phyloP scores from a whole-genome alignment of 2,329 filamentous ascomycete genomes.

The Hysterium pulicare region DNA sequence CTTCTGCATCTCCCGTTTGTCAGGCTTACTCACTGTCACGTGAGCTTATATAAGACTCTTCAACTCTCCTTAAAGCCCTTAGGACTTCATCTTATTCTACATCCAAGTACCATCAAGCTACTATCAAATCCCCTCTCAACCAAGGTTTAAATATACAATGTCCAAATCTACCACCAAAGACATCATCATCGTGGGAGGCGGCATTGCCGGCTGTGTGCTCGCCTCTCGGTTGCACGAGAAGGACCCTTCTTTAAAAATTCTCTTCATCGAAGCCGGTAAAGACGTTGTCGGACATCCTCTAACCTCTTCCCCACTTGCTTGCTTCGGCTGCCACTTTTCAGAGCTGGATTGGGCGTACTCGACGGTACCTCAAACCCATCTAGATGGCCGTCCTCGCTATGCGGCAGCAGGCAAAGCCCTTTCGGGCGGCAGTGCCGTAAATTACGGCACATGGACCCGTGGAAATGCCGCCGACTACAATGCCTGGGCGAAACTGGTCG shows the following conservation, averaged over 20 bases:
- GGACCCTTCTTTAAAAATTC: slow-evolving; percentile 9
- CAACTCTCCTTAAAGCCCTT: no score
- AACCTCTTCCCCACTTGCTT: slow-evolving; percentile 23
- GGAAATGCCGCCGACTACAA: slow-evolving; percentile 41
- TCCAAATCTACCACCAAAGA: no score
- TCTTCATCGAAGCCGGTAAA: slow-evolving; percentile 41
- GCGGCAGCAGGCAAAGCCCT: slow-evolving; percentile 40
- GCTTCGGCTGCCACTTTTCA: slow-evolving; percentile 26
- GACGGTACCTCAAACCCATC: slow-evolving; percentile 27
- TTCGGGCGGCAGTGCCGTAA: slow-evolving; percentile 42
- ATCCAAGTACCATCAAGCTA: no score
- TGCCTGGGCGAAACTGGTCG: slow-evolving; percentile 36
- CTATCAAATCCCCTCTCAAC: no score
- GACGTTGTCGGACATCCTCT: slow-evolving; percentile 21
- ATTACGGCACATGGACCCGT: slow-evolving; percentile 43
- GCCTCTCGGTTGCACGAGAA: slow-evolving; percentile 30
- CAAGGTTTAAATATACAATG: no score
- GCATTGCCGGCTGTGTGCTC: slow-evolving; percentile 36
- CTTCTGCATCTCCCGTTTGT: no score
- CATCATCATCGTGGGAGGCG: slow-evolving; percentile 40
- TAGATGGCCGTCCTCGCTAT: slow-evolving; percentile 20
- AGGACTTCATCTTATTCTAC: no score
- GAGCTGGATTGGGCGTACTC: slow-evolving; percentile 38
- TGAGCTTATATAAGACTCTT: no score
- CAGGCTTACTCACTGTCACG: no score